Base-by-base conservation (phyloP, 768 basidiomycete genomes). In the Russula lepida region DNA sequence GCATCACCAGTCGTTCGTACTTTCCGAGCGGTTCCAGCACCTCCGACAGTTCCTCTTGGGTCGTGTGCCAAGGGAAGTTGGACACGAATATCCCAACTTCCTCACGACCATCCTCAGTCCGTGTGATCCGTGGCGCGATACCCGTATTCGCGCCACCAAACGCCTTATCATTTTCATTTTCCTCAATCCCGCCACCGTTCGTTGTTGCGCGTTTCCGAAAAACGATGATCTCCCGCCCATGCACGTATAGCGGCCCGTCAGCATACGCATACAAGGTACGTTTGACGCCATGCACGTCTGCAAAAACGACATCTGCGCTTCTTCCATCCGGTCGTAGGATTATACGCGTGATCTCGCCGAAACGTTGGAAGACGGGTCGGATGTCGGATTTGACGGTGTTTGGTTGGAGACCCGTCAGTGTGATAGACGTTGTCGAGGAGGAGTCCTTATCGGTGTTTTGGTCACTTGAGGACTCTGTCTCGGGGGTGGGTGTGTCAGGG, bases 261-360 rank as follows among this genome's bases (percentile, higher is more conserved):
- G 61, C 61, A 11, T 62, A 62, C 4, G 61, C 61, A 12, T 54
- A 52, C 46, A 62, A 43, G 0, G 51, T 33, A 9, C 56, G 51
- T 13, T 19, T 54, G 4, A 58, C 52, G 30, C 28, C 46, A 15
- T 35, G 15, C 3, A 13, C 37, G 11, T 58, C 52, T 5, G 30
- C 30, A 11, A 58, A 63, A 19, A 54, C 5, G 51, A 58, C 49
- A 5, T 62, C 61, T 4, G 61, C 61, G 23, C 30, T 12, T 3
- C 21, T 32, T 5, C 51, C 61, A 25, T 19, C 44, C 2, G 28
- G n/a, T 15, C 21, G 28, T 2, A 58, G 4, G 3, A 39, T 1
- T 28, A 62, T 48, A 43, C 44, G 50, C 33, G 3, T 30, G 28
- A 62, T 21, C 4, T 57, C 51, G 12, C 61, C 61, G 9, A 53